These are phyloP conservation scores for Forsythia viridissima DNA, from an alignment of 257 asterid species.

Conservation along the genomic window DNA sequence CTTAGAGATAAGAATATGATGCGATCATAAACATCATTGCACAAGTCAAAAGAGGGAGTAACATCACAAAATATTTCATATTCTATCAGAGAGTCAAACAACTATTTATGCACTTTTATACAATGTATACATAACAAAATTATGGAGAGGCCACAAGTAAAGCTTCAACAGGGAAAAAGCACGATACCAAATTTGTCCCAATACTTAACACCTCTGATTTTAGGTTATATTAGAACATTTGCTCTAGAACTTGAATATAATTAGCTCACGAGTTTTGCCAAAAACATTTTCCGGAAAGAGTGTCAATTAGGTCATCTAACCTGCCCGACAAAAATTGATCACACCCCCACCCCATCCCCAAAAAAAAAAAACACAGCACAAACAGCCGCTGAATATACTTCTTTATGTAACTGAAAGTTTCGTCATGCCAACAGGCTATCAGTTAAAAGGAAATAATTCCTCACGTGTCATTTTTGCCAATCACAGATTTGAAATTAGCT, in stretches of 20 bases:
- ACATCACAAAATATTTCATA: neutral
- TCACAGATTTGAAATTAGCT: neutral
- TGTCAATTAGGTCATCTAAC: neutral
- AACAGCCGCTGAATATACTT: neutral
- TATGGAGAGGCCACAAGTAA: neutral
- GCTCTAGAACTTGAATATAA: neutral
- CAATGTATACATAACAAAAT: neutral
- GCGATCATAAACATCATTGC: neutral
- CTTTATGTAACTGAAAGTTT: neutral
- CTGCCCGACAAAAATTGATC: neutral
- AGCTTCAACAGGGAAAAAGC: neutral
- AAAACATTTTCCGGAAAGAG: neutral
- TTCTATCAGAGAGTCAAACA: neutral
- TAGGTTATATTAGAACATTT: neutral
- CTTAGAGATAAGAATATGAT: neutral
- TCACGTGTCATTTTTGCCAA: constrained; percentile 1
- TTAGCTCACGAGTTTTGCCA: neutral
- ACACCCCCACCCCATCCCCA: neutral
- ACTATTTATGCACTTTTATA: neutral
- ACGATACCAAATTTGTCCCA: neutral
- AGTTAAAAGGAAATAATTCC: neutral
- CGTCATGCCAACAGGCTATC: neutral
- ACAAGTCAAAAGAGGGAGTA: neutral
- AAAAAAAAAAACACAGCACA: neutral
- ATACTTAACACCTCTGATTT: neutral